Percentiles rank a stretch among this genome's conserved stretches.
phyloP scores from a whole-genome alignment of 1,139 yeast genomes.

The Kluyveromyces sp. region DNA sequence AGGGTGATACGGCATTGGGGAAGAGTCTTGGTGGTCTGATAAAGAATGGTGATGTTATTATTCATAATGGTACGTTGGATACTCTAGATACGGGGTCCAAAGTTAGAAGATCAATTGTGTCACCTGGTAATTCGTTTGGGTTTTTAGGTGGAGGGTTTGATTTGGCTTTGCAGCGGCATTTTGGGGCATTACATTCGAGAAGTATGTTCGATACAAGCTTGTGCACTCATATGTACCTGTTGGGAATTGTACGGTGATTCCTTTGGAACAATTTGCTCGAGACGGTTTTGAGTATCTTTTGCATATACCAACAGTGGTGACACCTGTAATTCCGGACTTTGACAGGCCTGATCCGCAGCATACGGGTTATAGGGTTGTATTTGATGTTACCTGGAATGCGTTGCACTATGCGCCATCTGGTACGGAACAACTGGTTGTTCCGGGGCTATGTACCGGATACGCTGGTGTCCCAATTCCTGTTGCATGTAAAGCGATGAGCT shows the following conservation, averaged over 20 bases:
- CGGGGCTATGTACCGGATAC: slow-evolving; percentile 47
- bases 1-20: slow-evolving; percentile 6
- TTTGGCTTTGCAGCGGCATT: slow-evolving; percentile 33
- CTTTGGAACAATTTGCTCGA: slow-evolving; percentile 10
- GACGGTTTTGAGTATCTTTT: slow-evolving; percentile 32
- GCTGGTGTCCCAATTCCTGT: slow-evolving; percentile 36
- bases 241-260: slow-evolving; percentile 21
- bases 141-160: slow-evolving; percentile 48
- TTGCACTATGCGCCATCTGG: slow-evolving; percentile 21
- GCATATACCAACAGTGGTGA: slow-evolving; percentile 44
- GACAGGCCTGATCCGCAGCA: slow-evolving; percentile 11
- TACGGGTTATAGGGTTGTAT: slow-evolving; percentile 30
- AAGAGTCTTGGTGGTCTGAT: background rate
- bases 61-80: slow-evolving; percentile 47
- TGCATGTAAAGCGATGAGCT: slow-evolving; percentile 28
- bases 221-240: slow-evolving; percentile 22
- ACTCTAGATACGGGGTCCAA: background rate
- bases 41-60: slow-evolving; percentile 34
- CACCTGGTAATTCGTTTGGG: slow-evolving; percentile 50
- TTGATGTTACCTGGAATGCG: slow-evolving; percentile 42
- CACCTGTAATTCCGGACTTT: slow-evolving; percentile 30
- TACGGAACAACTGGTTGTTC: slow-evolving; percentile 34
- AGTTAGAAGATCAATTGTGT: slow-evolving; percentile 31
- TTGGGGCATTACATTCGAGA: slow-evolving; percentile 25
- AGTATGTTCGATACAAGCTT: slow-evolving; percentile 25